Percentiles rank a stretch among this genome's conserved stretches.
Evolutionary conservation across 129 eudicot species (phyloP).

Genomic region (Tagetes patula): DNA sequence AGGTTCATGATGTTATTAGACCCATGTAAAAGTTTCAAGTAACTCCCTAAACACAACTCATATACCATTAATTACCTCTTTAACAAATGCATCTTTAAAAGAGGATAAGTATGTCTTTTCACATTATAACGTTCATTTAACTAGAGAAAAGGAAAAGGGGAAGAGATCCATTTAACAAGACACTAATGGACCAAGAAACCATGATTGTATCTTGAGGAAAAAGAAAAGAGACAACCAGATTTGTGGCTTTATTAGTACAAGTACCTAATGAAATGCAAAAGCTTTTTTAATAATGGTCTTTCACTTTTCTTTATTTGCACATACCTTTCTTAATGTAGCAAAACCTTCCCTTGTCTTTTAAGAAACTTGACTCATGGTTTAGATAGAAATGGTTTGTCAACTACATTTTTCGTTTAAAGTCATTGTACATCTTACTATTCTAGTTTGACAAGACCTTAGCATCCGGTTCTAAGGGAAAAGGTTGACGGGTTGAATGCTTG

Average conservation of each 20-base stretch:
- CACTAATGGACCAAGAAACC: slow-evolving; percentile 28
- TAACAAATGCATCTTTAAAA: background rate
- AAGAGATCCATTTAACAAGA: slow-evolving; percentile 19
- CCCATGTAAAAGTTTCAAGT: no score
- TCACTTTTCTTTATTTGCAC: slow-evolving; percentile 6
- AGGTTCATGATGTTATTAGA: no score
- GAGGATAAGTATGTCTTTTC: background rate
- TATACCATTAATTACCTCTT: no score
- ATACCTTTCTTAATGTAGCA: slow-evolving; percentile 17
- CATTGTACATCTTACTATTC: background rate
- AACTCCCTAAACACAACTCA: no score
- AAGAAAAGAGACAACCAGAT: slow-evolving; percentile 35
- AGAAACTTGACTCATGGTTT: background rate
- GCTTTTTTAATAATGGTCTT: slow-evolving; percentile 19
- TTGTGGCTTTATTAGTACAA: slow-evolving; percentile 28
- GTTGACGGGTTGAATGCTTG: background rate
- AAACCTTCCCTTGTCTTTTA: background rate
- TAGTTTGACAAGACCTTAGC: background rate
- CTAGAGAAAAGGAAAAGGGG: background rate
- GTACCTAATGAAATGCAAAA: slow-evolving; percentile 38
- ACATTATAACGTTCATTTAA: background rate
- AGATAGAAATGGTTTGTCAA: background rate
- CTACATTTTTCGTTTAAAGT: background rate
- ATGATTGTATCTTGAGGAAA: slow-evolving; percentile 35
- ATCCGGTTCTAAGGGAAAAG: background rate